These are phyloP conservation scores for Mycena leptocephala DNA, from an alignment of 768 basidiomycete genomes.

Conservation along the genomic window DNA sequence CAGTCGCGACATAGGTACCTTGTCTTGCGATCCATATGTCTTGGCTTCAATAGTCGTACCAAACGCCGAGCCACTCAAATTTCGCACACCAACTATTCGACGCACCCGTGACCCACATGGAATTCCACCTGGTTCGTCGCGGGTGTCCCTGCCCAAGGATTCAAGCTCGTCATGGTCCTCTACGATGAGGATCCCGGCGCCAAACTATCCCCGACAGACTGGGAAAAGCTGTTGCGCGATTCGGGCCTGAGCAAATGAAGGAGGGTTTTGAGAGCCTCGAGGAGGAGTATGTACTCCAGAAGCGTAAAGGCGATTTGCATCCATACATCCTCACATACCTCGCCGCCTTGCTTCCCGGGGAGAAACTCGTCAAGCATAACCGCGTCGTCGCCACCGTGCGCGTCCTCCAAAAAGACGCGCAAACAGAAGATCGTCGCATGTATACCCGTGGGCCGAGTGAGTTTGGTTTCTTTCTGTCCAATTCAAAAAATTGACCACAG, in stretches of 20 bases:
- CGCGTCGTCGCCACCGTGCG: conserved; percentile 45
- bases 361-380: conserved; percentile 44
- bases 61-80: conserved; percentile 30
- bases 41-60: conserved; percentile 30
- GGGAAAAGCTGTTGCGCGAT: conserved; percentile 39
- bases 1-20: conserved; percentile 39
- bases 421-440: conserved; percentile 45
- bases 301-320: conserved; percentile 47
- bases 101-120: conserved; percentile 38
- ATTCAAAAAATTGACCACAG: background rate
- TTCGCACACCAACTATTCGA: conserved; percentile 39
- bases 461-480: conserved; percentile 8
- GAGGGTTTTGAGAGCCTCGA: conserved; percentile 37
- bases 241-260: conserved; percentile 44
- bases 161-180: conserved; percentile 37
- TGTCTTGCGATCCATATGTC: conserved; percentile 44
- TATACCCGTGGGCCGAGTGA: conserved; percentile 60
- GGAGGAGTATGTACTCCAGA: conserved; percentile 49
- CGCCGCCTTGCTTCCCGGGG: conserved; percentile 41
- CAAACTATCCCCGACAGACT: conserved; percentile 34
- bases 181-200: conserved; percentile 41
- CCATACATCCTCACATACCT: conserved; percentile 46
- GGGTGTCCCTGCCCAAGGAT: conserved; percentile 38
- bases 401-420: conserved; percentile 51
- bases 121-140: conserved; percentile 37